Evolutionary conservation across 2,329 filamentous ascomycete genomes (phyloP), one percentile per base, ranked within the genome.

Genomic region (Didymella glomerata): DNA sequence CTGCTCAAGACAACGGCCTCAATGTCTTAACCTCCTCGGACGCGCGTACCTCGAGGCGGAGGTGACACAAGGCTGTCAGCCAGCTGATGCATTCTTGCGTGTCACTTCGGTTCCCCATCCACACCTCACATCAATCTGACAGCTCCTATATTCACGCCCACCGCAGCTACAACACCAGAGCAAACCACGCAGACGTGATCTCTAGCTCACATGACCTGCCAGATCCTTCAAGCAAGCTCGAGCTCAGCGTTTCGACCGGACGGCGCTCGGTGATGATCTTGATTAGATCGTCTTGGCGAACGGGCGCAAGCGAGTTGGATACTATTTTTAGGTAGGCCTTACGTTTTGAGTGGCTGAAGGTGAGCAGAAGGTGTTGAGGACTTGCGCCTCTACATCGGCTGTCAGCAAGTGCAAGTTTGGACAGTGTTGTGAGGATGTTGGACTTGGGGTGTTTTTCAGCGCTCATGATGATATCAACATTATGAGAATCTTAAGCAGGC

Each of bases 251-350:
- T 47, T 54, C 46, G 41, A 7, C 38, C n/a, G 40, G 24, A 41
- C 46, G 32, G 40, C 34, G 1, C 32, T 46, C 50, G 40, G 46
- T 47, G 51, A 34, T 41, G 56, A 54, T 59, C 56, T 6, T 54
- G 50, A 47, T 59, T 50, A 54, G 50, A 59, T 54, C 46, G 41
- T 14, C 56, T 59, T 59, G 56, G 56, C 56, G 27, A 18, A 40
- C 45, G 49, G 46, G 56, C 50, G 50, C 25, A 59, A 54, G 56
- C 56, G 50, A 59, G 40, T 10, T 18, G 5, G 11, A 9, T 16
- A 4, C 30, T 54, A 54, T 50, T 54, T 54, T 54, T 54, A 44
- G 50, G 24, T 28, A 27, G n/a, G 49, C 18, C 28, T 44, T 18
- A 44, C 48, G 48, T 44, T 48, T 36, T 24, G 24, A 22, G 49